Conservation (phyloP, 805 yeast species). For the Schizosaccharomyces japonicus region DNA sequence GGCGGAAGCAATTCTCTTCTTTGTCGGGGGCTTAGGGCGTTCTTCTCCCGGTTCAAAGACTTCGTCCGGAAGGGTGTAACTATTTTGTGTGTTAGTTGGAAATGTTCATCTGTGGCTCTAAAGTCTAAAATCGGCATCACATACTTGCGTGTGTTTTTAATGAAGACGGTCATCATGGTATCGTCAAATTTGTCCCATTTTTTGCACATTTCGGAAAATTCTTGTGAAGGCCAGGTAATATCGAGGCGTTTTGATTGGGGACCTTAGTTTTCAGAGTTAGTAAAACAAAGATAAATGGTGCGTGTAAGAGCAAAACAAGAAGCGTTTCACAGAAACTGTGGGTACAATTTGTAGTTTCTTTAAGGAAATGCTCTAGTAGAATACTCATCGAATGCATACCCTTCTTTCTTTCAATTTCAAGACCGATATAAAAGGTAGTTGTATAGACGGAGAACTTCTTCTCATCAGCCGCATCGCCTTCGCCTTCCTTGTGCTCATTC, state of each 20-base stretch:
- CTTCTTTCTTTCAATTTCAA: conserved; percentile 32
- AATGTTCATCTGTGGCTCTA: too few species aligned
- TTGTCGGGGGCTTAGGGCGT: conserved; percentile 43
- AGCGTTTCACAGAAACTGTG: too few species aligned
- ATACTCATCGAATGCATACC: too few species aligned
- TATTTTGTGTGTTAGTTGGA: conserved; percentile 6
- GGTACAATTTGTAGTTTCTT: too few species aligned
- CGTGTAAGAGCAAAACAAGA: too few species aligned
- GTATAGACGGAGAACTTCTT: conserved; percentile 25
- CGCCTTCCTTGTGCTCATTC: conserved; percentile 4
- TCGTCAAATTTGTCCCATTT: conserved; percentile 46
- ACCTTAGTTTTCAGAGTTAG: neutral
- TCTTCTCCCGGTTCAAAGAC: conserved; percentile 61
- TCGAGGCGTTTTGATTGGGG: conserved; percentile 24
- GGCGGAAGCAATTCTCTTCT: conserved; percentile 15
- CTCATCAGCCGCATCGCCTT: conserved; percentile 12
- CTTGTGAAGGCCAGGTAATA: conserved; percentile 72
- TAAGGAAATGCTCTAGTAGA: too few species aligned
- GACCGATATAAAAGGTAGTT: conserved; percentile 61
- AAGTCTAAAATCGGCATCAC: conserved; percentile 4
- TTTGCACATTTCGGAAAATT: conserved; percentile 60
- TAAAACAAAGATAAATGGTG: neutral
- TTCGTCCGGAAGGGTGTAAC: conserved; percentile 55
- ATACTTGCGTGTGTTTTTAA: conserved; percentile 45
- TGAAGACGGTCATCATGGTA: conserved; percentile 32